Conservation (phyloP, 768 basidiomycete genomes). For the Agrocybe chaxingu region DNA sequence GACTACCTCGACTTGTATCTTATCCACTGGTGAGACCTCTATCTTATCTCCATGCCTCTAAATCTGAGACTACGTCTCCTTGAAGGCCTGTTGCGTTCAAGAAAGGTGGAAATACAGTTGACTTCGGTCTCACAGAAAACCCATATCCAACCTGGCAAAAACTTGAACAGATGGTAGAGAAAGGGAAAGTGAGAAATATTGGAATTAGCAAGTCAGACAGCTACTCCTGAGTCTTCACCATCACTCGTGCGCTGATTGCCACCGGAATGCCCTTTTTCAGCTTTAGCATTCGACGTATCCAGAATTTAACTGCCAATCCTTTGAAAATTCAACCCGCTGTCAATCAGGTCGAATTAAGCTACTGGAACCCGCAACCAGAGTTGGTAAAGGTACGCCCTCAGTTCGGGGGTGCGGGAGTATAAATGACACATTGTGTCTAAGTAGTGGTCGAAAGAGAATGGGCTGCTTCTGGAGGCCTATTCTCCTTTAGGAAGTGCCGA, state of each 20-base stretch:
- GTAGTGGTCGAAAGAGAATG: constrained; percentile 69
- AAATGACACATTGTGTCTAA: background rate
- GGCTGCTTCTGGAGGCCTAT: constrained; percentile 69
- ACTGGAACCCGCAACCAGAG: constrained; percentile 75
- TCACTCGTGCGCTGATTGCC: background rate
- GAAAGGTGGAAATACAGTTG: constrained; percentile 42
- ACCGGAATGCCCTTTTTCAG: constrained; percentile 22
- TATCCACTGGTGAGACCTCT: constrained; percentile 62
- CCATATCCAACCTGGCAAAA: constrained; percentile 80
- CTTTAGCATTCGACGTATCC: constrained; percentile 34
- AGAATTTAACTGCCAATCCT: constrained; percentile 60
- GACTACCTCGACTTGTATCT: constrained; percentile 80
- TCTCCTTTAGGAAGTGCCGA: constrained; percentile 68
- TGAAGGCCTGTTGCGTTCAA: constrained; percentile 67
- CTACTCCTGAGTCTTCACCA: background rate
- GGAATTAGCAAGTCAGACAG: constrained; percentile 72
- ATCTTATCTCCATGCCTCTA: background rate
- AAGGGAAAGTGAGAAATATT: constrained; percentile 76
- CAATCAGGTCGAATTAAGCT: constrained; percentile 79
- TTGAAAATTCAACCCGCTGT: constrained; percentile 62
- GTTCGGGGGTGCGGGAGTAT: background rate
- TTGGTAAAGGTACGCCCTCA: constrained; percentile 49
- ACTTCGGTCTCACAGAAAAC: constrained; percentile 62
- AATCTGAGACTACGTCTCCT: background rate
- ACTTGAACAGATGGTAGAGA: constrained; percentile 73